These are phyloP conservation scores for Melampsora abietis-canadensis DNA, from an alignment of 1,284 basidiomycete genomes.

Conservation along the genomic window DNA sequence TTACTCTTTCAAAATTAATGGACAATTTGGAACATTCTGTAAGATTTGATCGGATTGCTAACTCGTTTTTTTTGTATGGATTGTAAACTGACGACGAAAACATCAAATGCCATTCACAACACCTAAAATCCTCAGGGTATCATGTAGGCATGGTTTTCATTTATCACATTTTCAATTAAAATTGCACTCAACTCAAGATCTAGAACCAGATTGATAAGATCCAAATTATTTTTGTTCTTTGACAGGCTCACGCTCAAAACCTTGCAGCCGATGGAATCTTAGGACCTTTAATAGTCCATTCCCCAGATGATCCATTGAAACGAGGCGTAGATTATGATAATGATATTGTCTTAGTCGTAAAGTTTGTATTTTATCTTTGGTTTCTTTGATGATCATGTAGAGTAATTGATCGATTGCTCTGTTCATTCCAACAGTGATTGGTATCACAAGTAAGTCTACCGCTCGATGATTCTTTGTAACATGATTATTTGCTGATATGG, in stretches of 20 bases:
- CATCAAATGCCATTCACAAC: neutral
- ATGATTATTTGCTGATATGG: no score
- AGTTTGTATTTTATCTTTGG: slow-evolving; percentile 10
- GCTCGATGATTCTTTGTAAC: neutral
- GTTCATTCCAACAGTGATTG: slow-evolving; percentile 54
- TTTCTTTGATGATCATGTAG: neutral
- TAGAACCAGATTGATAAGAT: neutral
- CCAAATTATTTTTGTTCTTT: neutral
- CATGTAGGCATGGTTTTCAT: slow-evolving; percentile 13
- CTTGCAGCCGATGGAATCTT: slow-evolving; percentile 31
- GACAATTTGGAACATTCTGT: slow-evolving; percentile 57
- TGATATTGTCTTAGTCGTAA: slow-evolving; percentile 44
- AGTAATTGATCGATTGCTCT: neutral
- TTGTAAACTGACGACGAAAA: neutral
- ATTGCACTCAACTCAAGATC: neutral
- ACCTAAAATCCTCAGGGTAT: slow-evolving; percentile 22
- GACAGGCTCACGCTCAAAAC: slow-evolving; percentile 32
- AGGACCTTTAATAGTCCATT: slow-evolving; percentile 51
- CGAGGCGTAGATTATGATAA: slow-evolving; percentile 52
- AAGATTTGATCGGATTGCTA: neutral
- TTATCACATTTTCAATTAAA: neutral
- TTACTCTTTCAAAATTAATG: slow-evolving; percentile 57
- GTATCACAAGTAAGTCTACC: slow-evolving; percentile 53
- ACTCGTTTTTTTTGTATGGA: neutral
- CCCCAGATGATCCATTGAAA: slow-evolving; percentile 50